Conservation (phyloP, 768 basidiomycete species). For the Psilocybe cyanescens region DNA sequence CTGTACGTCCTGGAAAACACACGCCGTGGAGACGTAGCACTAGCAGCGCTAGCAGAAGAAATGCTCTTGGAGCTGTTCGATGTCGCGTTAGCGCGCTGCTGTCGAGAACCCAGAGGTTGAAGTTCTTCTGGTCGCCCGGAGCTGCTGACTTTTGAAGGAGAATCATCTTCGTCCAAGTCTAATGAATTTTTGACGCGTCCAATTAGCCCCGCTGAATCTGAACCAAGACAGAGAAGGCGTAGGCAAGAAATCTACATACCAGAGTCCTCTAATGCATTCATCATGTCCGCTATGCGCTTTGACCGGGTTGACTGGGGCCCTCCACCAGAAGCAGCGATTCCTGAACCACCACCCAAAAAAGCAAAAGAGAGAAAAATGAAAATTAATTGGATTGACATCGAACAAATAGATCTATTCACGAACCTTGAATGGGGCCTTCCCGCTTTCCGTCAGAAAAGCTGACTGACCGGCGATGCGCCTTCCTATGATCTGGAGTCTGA, state of each 20-base stretch:
- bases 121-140: constrained; percentile 51
- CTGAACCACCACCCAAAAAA: constrained; percentile 9
- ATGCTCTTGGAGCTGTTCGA: constrained; percentile 26
- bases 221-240: constrained; percentile 5
- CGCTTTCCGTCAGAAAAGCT: constrained; percentile 96
- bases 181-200: constrained; percentile 14
- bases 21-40: constrained; percentile 36
- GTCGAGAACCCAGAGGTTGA: constrained; percentile 47
- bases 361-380: constrained; percentile 3
- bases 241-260: constrained; percentile 45
- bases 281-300: constrained; percentile 80
- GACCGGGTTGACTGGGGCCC: constrained; percentile 66
- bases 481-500: constrained; percentile 56
- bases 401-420: constrained; percentile 1
- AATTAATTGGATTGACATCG: background rate
- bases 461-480: constrained; percentile 77
- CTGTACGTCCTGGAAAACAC: constrained; percentile 49
- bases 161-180: constrained; percentile 49
- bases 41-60: constrained; percentile 13
- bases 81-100: constrained; percentile 31
- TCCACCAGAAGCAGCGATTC: constrained; percentile 29
- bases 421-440: constrained; percentile 84
- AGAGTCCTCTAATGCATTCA: constrained; percentile 72
- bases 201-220: background rate
- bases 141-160: constrained; percentile 58